Evolutionary conservation across 2,329 filamentous ascomycete genomes (phyloP).

Genomic region (Colletotrichum lindemuthianum): DNA sequence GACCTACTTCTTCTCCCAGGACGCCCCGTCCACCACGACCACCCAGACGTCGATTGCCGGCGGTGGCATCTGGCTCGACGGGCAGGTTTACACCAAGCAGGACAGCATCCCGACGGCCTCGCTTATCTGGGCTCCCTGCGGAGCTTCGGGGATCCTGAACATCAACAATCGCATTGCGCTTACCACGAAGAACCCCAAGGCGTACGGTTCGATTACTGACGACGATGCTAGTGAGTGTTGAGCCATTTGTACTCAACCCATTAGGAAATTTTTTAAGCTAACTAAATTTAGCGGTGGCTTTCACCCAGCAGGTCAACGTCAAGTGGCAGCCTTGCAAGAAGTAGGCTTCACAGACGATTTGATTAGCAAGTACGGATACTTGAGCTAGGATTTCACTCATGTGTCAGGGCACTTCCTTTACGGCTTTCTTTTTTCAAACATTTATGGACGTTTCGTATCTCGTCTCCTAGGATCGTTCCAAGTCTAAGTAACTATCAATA

Average conservation of each 20-base stretch:
- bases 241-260: too few species aligned
- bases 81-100: constrained; percentile 59
- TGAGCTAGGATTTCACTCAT: too few species aligned
- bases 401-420: neutral
- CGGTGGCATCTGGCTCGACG: constrained; percentile 52
- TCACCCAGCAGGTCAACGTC: constrained; percentile 51
- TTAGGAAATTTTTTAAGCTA: too few species aligned
- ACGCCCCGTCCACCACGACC: constrained; percentile 54
- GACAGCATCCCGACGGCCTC: constrained; percentile 56
- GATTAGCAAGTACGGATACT: too few species aligned
- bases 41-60: constrained; percentile 55
- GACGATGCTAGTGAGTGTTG: constrained; percentile 46
- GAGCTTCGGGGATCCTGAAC: constrained; percentile 55
- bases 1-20: constrained; percentile 60
- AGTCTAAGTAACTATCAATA: constrained; percentile 2
- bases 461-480: neutral
- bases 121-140: constrained; percentile 57
- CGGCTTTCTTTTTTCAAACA: constrained; percentile 6
- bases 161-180: constrained; percentile 52
- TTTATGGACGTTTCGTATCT: neutral
- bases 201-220: constrained; percentile 49
- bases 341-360: neutral
- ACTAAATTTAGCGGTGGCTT: constrained; percentile 40
- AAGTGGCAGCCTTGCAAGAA: constrained; percentile 42
- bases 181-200: constrained; percentile 43